These are phyloP conservation scores for Cyclotella choctawhatcheeana DNA, from an alignment of 108 stramenopile species.

Conservation along the genomic window DNA sequence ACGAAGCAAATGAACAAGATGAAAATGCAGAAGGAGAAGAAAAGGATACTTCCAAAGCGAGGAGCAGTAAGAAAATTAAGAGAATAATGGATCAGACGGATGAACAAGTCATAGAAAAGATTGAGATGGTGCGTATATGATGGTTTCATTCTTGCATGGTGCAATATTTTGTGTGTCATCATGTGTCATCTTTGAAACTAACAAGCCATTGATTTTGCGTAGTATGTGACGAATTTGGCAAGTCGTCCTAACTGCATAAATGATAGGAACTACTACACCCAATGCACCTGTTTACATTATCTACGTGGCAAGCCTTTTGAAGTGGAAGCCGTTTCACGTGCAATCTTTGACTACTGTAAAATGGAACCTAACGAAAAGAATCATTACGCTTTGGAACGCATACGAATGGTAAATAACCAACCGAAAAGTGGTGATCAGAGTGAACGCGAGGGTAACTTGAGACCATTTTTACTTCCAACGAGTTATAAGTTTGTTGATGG, in stretches of 20 bases:
- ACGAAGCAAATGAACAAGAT: not conserved
- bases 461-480: not conserved
- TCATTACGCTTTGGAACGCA: conserved; percentile 3
- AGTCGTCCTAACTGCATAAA: not conserved
- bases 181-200: no score
- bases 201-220: no score
- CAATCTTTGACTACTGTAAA: conserved; percentile 9
- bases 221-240: not conserved
- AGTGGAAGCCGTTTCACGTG: conserved; percentile 3
- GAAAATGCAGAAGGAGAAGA: not conserved
- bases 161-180: no score
- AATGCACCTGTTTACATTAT: conserved; percentile 13
- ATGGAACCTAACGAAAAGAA: not conserved
- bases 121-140: no score
- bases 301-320: conserved; percentile 3
- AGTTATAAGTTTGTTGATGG: conserved; percentile 4
- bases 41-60: not conserved
- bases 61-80: not conserved
- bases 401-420: not conserved
- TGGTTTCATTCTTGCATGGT: not conserved
- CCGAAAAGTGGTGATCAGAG: not conserved
- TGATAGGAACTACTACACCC: not conserved
- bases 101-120: not conserved
- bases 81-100: not conserved
- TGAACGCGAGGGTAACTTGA: not conserved